Base-by-base conservation (phyloP, 805 yeast species). In the Phaffomyces thermotolerans region DNA sequence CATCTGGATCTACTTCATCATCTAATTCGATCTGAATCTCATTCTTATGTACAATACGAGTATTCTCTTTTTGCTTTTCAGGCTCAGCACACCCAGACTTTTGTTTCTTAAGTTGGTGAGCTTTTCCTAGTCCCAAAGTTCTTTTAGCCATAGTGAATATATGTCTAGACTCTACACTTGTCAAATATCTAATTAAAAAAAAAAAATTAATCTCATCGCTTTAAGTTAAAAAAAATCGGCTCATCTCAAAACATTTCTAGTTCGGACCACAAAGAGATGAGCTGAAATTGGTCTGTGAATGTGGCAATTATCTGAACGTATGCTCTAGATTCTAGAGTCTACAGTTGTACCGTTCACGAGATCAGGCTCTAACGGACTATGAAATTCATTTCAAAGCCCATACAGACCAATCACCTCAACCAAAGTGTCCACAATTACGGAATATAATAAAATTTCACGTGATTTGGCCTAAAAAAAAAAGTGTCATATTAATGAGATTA, bases 1-100 rank as follows among this genome's bases (percentile, higher is more conserved):
- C 89, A 47, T 84, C 81, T 6, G 84, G 79, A 55, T 84, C 88
- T 2, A 73, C 81, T 34, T 75, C 81, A 32, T 78, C 86, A 13
- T 72, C 79, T 20, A 90, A 61, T 56, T 84, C 91, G 32, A 90
- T 81, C 4, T 79, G 72, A 27, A 79, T 64, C 52, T 79, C 75
- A 53, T 48, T 62, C 12, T 27, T 27, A 27, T 27, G 29, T 27
- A 27, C 29, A 27, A 13, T 12, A 27, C 13, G 29, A 10, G 13
- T 27, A 27, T 27, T 6, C 10, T 27, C 29, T 36, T 59, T 60
- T 25, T 64, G 63, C 23, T 39, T 37, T 10, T 32, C 23, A 9
- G 42, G 34, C n/a, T 40, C 47, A 25, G 45, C 47, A 14, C 47
- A 52, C 5, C 29, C 39, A 18, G 45, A 17, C 32, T 55, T 71